Base-by-base conservation (phyloP, 2,329 filamentous ascomycete genomes). In the Aurifilum marmelostoma region DNA sequence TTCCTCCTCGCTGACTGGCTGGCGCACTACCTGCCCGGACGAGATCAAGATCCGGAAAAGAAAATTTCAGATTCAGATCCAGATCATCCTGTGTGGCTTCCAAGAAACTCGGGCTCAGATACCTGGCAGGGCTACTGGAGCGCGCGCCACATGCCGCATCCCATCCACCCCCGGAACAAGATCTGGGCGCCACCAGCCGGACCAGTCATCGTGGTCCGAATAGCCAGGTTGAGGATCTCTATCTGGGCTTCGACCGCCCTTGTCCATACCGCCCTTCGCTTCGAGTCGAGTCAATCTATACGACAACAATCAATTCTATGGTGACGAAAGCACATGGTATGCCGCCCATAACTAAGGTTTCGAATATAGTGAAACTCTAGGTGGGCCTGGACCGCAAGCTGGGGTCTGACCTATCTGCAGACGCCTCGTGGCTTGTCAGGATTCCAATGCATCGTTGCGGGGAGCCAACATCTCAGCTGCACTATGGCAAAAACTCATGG, bases 91-190 rank as follows among this genome's bases (percentile, higher is more conserved):
- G 24, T n/a, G 29, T 27, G 32, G 8, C n/a, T 61, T 37, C 29
- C 18, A 63, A 21, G 24, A 24, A 21, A 32, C 32, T 32, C 52
- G 21, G 56, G 60, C 65, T 54, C 65, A 67, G 29, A 34, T 21
- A 29, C 37, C 52, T 60, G 68, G 47, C 59, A 52, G 41, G 29
- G 50, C 63, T 41, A 27, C 32, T 43, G 47, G 58, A 63, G 67
- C 67, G 67, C 67, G 67, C 67, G 63, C 67, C 67, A 69, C 63
- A 39, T 69, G 64, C 65, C 16, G 62, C 68, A 67, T 52, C 43
- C 14, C 27, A n/a, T n/a, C n/a, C n/a, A n/a, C n/a, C n/a, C n/a
- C n/a, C n/a, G n/a, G n/a, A n/a, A n/a, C n/a, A 27, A 11, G 11
- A 16, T 60, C 65, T 39, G 41, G 39, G 29, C 62, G 34, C 34